phyloP scores from a whole-genome alignment of 129 eudicot genomes.

The Centrapalus pauciflorus region DNA sequence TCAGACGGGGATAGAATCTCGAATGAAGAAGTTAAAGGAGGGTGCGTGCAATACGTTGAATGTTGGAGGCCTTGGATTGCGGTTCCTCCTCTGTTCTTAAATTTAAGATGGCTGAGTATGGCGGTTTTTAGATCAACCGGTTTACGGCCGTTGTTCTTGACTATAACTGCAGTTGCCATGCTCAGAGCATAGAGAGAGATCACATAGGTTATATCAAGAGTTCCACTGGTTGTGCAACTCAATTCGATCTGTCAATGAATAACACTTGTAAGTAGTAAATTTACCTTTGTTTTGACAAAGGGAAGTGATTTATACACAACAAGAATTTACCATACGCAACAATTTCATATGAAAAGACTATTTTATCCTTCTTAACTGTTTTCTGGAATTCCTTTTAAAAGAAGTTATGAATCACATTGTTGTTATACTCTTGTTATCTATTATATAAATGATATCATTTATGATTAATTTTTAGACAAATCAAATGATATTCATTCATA shows the following conservation, averaged over 20 bases:
- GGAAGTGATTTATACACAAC: no score
- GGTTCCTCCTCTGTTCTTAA: conserved; percentile 49
- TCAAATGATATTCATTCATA: no score
- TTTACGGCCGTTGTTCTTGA: conserved; percentile 76
- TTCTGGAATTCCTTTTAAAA: no score
- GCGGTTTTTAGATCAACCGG: conserved; percentile 49
- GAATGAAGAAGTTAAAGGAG: conserved; percentile 70
- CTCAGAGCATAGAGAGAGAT: conserved; percentile 72
- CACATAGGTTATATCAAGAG: conserved; percentile 61
- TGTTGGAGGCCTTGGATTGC: conserved; percentile 62
- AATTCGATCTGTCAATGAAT: conserved; percentile 48
- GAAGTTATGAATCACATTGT: no score
- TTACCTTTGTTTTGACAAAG: no score
- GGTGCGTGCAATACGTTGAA: conserved; percentile 66
- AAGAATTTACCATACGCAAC: no score
- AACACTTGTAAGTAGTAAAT: not conserved
- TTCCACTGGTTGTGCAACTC: conserved; percentile 62
- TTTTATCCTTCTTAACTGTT: no score
- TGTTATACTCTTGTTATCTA: no score
- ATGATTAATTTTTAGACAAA: no score
- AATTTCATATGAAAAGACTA: no score
- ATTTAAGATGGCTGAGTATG: conserved; percentile 65
- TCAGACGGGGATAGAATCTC: conserved; percentile 65
- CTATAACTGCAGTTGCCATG: conserved; percentile 83
- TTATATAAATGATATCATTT: no score